Conservation (phyloP, 2,329 filamentous ascomycete species). For the Triangularia setosa region DNA sequence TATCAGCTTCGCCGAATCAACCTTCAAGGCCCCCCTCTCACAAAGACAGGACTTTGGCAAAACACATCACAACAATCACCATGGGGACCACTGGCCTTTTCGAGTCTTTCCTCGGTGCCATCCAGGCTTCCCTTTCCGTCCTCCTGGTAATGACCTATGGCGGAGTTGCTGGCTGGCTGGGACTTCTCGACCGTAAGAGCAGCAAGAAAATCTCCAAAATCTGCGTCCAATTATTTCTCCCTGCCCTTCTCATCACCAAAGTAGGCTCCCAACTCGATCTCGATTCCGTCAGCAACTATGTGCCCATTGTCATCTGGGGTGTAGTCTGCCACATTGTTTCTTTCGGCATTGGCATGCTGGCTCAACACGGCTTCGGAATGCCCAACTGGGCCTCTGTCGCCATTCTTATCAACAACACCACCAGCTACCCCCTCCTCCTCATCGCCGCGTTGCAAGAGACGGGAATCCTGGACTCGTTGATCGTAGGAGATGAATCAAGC, state of each 20-base stretch:
- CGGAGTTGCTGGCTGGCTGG: slow-evolving; percentile 36
- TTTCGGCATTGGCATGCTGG: slow-evolving; percentile 38
- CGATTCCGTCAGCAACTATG: slow-evolving; percentile 35
- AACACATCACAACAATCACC: not conserved
- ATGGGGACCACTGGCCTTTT: slow-evolving; percentile 22
- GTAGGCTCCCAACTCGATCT: slow-evolving; percentile 40
- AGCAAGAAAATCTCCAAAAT: slow-evolving; percentile 43
- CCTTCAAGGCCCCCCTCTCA: not conserved
- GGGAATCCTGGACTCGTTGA: slow-evolving; percentile 50
- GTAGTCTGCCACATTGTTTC: slow-evolving; percentile 37
- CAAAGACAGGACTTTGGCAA: not conserved
- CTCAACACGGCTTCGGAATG: slow-evolving; percentile 37
- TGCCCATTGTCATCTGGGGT: slow-evolving; percentile 41
- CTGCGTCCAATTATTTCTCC: slow-evolving; percentile 46
- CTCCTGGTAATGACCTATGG: slow-evolving; percentile 45
- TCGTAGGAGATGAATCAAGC: slow-evolving; percentile 27
- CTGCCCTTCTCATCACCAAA: slow-evolving; percentile 43
- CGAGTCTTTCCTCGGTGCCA: slow-evolving; percentile 41
- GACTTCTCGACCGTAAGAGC: slow-evolving; percentile 34
- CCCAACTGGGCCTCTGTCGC: slow-evolving; percentile 44
- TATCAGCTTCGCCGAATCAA: not conserved
- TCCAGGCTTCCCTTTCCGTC: slow-evolving; percentile 46
- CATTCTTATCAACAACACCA: slow-evolving; percentile 48
- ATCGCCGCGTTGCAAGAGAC: slow-evolving; percentile 44
- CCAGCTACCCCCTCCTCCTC: slow-evolving; percentile 43